Evolutionary conservation across 2,329 filamentous ascomycete genomes (phyloP), one percentile per base, ranked within the genome.

Genomic region (Beauveria brongniartii): DNA sequence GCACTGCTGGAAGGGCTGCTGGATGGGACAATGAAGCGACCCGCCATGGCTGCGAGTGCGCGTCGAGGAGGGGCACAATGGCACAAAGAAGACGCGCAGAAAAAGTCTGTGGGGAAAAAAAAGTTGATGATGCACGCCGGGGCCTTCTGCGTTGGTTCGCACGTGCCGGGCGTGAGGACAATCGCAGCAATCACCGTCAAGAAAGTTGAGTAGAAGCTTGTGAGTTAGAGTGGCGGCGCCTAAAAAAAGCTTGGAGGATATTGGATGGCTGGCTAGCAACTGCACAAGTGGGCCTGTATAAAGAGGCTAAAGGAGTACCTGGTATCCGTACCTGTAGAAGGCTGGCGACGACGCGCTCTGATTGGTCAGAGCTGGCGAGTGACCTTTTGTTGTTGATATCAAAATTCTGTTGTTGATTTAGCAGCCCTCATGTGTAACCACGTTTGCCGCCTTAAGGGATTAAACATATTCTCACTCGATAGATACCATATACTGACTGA

Each of bases 1-100:
- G 74, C 73, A 34, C 75, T 75, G 64, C 71, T 77, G 47, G 69
- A 66, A 61, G 73, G 73, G 52, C 74, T 77, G 67, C 73, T 78
- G 66, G 78, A 74, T 62, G 75, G 72, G 53, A 79, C 74, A 60
- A 73, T 67, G 69, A 78, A 78, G 63, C 72, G 70, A 64, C 71
- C 67, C 24, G 76, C 72, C 76, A 78, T 78, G 65, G 63, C 69
- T 67, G 48, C 18, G n/a, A 22, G 44, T 28, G 55, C 47, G 20
- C 57, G 48, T 51, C 40, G 30, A 41, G 40, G 7, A 24, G 43
- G 26, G 26, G 30, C 12, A 28, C 44, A 50, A 50, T 55, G 50
- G 30, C 51, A 24, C 10, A 28, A 20, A 43, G 20, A 40, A 30
- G 24, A 24, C 22, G 30, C 7, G 22, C 40, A 34, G 26, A 3